Evolutionary conservation across 176 grass and related monocot species (phyloP).

Genomic region (Puya raimondii): DNA sequence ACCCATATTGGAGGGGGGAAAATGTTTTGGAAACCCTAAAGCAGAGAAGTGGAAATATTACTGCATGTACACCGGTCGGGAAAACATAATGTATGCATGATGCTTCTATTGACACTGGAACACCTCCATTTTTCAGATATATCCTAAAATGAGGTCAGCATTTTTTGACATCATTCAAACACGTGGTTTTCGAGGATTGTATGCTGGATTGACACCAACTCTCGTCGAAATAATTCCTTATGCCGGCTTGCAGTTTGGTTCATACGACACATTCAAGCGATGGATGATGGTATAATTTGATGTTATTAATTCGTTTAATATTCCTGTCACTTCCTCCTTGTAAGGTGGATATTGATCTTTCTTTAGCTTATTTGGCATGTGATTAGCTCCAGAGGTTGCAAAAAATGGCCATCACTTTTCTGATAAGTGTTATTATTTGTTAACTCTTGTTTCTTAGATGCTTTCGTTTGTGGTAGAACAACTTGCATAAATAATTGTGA

Average conservation of each 20-base stretch:
- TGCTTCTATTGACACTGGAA: neutral
- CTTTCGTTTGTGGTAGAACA: neutral
- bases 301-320: neutral
- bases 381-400: neutral
- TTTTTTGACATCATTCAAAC: constrained; percentile 60
- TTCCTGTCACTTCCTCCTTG: neutral
- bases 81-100: neutral
- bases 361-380: neutral
- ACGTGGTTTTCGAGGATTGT: constrained; percentile 73
- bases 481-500: too few species aligned
- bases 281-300: constrained; percentile 74
- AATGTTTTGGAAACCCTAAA: too few species aligned
- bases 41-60: too few species aligned
- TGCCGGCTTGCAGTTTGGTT: constrained; percentile 88
- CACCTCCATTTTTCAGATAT: constrained; percentile 39
- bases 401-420: neutral
- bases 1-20: too few species aligned
- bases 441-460: neutral
- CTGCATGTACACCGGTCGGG: neutral
- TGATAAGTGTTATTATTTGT: neutral
- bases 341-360: neutral
- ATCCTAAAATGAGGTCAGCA: constrained; percentile 83
- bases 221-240: constrained; percentile 97
- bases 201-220: constrained; percentile 72
- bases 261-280: constrained; percentile 92